Percentiles rank a stretch among this genome's conserved stretches.
These are phyloP conservation scores for Grifola frondosa DNA, from an alignment of 1,284 basidiomycete species.

Conservation along the genomic window DNA sequence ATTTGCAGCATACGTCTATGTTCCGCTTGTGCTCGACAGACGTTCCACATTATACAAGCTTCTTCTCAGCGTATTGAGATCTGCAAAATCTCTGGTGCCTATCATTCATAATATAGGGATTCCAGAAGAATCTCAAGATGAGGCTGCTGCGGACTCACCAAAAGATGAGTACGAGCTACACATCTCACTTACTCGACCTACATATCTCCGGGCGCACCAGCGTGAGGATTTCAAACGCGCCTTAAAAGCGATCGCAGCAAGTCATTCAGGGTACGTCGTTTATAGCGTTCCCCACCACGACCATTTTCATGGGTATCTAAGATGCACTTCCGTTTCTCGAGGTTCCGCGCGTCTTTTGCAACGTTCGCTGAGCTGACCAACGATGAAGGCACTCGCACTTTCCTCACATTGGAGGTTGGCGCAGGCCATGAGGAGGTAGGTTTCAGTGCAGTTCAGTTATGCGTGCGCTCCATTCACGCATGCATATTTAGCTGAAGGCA, in stretches of 20 bases:
- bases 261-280: slow-evolving; percentile 47
- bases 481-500: slow-evolving; percentile 45
- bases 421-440: slow-evolving; percentile 71
- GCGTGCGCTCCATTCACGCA: slow-evolving; percentile 2
- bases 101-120: slow-evolving; percentile 46
- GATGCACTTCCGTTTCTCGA: slow-evolving; percentile 28
- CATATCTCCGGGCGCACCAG: slow-evolving; percentile 77
- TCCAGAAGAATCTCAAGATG: slow-evolving; percentile 6
- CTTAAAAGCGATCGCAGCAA: slow-evolving; percentile 48
- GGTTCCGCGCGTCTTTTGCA: slow-evolving; percentile 72
- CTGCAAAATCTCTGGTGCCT: slow-evolving; percentile 45
- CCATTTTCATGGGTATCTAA: background rate
- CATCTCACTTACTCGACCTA: slow-evolving; percentile 73
- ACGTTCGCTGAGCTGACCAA: slow-evolving; percentile 69
- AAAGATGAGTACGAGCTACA: slow-evolving; percentile 48
- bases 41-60: slow-evolving; percentile 44
- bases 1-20: slow-evolving; percentile 73
- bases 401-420: slow-evolving; percentile 74
- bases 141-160: slow-evolving; percentile 2
- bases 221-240: slow-evolving; percentile 63
- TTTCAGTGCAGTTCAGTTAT: slow-evolving; percentile 10
- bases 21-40: slow-evolving; percentile 50
- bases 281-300: background rate
- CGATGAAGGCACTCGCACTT: slow-evolving; percentile 75
- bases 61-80: slow-evolving; percentile 46